Conservation (phyloP, 2,329 filamentous ascomycete species). For the Colletotrichum sp. region DNA sequence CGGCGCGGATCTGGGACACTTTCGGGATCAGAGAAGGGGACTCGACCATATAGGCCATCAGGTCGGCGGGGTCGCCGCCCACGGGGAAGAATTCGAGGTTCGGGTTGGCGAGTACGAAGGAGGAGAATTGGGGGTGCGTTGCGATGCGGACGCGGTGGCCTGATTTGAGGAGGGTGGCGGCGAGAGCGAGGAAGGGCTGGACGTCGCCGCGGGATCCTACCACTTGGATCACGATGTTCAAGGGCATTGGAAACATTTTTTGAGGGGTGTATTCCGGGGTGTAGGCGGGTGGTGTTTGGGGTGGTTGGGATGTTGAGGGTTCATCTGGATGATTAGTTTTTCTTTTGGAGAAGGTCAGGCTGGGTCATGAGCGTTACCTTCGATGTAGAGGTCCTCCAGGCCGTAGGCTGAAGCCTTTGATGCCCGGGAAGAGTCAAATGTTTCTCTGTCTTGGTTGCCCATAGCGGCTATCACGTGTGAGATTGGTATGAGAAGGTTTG, state of each 20-base stretch:
- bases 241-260: conserved; percentile 9
- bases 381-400: neutral
- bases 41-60: conserved; percentile 37
- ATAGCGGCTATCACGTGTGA: neutral
- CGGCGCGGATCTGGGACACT: conserved; percentile 26
- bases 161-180: conserved; percentile 47
- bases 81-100: conserved; percentile 57
- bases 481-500: neutral
- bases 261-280: neutral
- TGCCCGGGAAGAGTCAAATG: neutral
- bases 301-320: neutral
- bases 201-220: conserved; percentile 60
- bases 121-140: conserved; percentile 52
- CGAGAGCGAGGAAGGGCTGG: conserved; percentile 60
- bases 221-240: conserved; percentile 61
- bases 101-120: conserved; percentile 42
- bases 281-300: conserved; percentile 1
- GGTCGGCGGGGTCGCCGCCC: conserved; percentile 54
- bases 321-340: neutral
- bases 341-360: neutral
- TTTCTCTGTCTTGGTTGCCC: neutral
- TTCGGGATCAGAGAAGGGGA: conserved; percentile 30
- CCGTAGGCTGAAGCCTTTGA: conserved; percentile 1
- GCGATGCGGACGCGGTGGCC: conserved; percentile 57
- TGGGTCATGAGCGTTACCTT: neutral